These are phyloP conservation scores for Pythium phragmitis DNA, from an alignment of 352 stramenopile genomes.

Conservation along the genomic window DNA sequence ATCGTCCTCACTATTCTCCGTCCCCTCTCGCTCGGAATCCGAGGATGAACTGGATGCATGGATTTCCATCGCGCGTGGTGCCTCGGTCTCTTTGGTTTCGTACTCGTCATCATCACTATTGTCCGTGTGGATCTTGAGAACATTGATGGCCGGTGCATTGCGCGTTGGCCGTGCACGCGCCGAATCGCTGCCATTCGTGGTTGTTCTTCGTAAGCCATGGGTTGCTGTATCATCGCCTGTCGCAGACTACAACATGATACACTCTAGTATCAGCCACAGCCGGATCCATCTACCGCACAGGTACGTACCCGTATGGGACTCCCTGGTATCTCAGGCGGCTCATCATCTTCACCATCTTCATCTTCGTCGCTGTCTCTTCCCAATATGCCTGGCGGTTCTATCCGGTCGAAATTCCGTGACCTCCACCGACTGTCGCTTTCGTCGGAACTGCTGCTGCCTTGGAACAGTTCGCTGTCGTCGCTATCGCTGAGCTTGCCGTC, in stretches of 20 bases:
- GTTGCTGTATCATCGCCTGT: not conserved
- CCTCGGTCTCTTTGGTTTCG: slow-evolving; percentile 49
- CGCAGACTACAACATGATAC: not conserved
- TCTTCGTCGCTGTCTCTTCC: not conserved
- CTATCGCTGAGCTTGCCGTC: slow-evolving; percentile 21
- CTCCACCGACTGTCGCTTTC: slow-evolving; percentile 6
- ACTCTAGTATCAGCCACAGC: not conserved
- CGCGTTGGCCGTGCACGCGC: not conserved
- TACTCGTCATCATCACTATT: slow-evolving; percentile 53
- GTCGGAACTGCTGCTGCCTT: slow-evolving; percentile 16
- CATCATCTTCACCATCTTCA: slow-evolving; percentile 18
- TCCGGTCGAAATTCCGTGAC: not conserved
- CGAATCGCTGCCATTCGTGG: not conserved
- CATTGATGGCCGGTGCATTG: slow-evolving; percentile 2
- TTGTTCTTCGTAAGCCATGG: not conserved
- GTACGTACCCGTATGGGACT: slow-evolving; percentile 46
- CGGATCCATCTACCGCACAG: too few species aligned
- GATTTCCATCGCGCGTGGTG: slow-evolving; percentile 54
- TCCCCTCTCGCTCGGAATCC: slow-evolving; percentile 30
- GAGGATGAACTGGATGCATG: slow-evolving; percentile 56
- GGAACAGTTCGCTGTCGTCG: slow-evolving; percentile 24
- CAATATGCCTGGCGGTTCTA: too few species aligned
- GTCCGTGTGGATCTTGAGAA: slow-evolving; percentile 23
- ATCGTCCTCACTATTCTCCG: slow-evolving; percentile 14
- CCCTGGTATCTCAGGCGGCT: slow-evolving; percentile 71